Conservation (phyloP, 2,329 filamentous ascomycete species). For the Pseudogymnoascus sp. region DNA sequence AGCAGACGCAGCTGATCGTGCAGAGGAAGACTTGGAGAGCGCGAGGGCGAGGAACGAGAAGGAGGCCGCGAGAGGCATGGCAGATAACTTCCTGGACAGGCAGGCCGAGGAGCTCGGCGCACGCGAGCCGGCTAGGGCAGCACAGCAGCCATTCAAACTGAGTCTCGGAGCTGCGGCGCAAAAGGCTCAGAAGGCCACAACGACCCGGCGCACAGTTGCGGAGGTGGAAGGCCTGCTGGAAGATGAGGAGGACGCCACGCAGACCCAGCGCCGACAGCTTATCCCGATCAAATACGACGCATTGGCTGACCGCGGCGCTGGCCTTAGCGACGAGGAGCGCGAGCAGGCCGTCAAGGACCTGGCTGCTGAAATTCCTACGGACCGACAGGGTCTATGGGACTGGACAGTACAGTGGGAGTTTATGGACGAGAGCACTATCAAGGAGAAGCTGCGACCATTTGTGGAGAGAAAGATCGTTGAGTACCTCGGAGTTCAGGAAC, state of each 20-base stretch:
- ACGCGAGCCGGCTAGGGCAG: slow-evolving; percentile 30
- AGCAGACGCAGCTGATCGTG: slow-evolving; percentile 75
- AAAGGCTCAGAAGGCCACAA: slow-evolving; percentile 50
- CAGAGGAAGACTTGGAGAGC: slow-evolving; percentile 67
- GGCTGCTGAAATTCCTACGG: slow-evolving; percentile 81
- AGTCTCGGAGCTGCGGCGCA: slow-evolving; percentile 85
- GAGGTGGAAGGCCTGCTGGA: slow-evolving; percentile 93
- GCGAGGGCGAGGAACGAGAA: slow-evolving; percentile 62
- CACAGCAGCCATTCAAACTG: slow-evolving; percentile 76
- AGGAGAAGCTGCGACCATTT: slow-evolving; percentile 84
- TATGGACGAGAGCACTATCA: slow-evolving; percentile 72
- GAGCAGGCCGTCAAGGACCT: slow-evolving; percentile 73
- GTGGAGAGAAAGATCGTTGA: slow-evolving; percentile 98
- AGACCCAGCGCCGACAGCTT: slow-evolving; percentile 63
- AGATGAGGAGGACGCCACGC: slow-evolving; percentile 80
- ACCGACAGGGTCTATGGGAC: slow-evolving; percentile 80
- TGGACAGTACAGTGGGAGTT: slow-evolving; percentile 92
- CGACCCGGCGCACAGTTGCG: slow-evolving; percentile 70
- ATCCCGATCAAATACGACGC: slow-evolving; percentile 78
- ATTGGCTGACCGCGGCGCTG: slow-evolving; percentile 50
- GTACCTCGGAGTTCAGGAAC: slow-evolving; percentile 91
- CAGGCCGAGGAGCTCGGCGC: slow-evolving; percentile 65
- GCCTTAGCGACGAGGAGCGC: slow-evolving; percentile 80
- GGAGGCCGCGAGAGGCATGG: slow-evolving; percentile 75
- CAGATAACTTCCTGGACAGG: slow-evolving; percentile 81